phyloP scores from a whole-genome alignment of 1,139 yeast genomes.

The Zhuliangozyma blackwelliae region DNA sequence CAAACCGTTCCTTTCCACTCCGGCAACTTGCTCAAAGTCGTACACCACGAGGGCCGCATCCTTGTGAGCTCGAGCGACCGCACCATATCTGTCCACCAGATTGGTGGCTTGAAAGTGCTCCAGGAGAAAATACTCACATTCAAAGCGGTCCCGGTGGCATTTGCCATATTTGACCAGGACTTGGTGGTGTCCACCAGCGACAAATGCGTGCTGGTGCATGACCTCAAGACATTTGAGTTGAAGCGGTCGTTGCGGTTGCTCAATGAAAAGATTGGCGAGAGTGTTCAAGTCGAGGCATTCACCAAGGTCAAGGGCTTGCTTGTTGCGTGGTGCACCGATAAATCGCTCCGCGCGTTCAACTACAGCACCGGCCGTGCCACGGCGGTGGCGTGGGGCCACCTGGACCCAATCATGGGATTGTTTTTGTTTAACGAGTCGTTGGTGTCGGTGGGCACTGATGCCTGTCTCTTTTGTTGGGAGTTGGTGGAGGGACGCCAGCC shows the following conservation, averaged over 20 bases:
- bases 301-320: slow-evolving; percentile 23
- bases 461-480: slow-evolving; percentile 51
- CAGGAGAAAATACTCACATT: slow-evolving; percentile 47
- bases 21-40: slow-evolving; percentile 45
- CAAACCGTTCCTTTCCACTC: slow-evolving; percentile 58
- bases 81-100: slow-evolving; percentile 47
- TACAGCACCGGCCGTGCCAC: slow-evolving; percentile 42
- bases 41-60: slow-evolving; percentile 27
- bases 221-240: slow-evolving; percentile 30
- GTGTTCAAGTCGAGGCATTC: slow-evolving; percentile 41
- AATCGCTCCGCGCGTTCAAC: slow-evolving; percentile 50
- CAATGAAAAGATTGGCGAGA: slow-evolving; percentile 31
- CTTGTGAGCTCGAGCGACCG: slow-evolving; percentile 59
- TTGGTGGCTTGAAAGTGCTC: slow-evolving; percentile 9
- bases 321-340: slow-evolving; percentile 48
- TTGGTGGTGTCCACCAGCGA: slow-evolving; percentile 53
- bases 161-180: slow-evolving; percentile 29
- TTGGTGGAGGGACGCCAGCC: slow-evolving; percentile 9
- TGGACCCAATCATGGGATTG: slow-evolving; percentile 50
- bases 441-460: slow-evolving; percentile 45
- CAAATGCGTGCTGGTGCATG: slow-evolving; percentile 40
- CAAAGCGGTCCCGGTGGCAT: slow-evolving; percentile 44
- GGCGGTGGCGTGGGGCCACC: slow-evolving; percentile 62
- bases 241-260: slow-evolving; percentile 37
- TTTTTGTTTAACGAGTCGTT: slow-evolving; percentile 16